Percentiles rank a stretch among this genome's conserved stretches.
Evolutionary conservation across 352 stramenopile species (phyloP).

Genomic region (Thraustotheca clavata): DNA sequence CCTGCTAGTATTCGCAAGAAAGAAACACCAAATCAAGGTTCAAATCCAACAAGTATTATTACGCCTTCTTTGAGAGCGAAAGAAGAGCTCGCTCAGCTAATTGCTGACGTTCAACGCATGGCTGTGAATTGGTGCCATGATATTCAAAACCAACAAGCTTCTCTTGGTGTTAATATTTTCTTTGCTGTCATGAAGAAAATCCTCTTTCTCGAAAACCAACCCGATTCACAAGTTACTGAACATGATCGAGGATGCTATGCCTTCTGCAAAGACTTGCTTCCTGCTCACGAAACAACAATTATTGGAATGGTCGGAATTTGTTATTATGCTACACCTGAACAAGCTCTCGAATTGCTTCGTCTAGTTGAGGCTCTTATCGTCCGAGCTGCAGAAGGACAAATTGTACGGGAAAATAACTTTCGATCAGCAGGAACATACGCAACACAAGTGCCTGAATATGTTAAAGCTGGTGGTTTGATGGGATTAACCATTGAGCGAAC

Average conservation of each 20-base stretch:
- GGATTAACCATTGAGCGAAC: conserved; percentile 53
- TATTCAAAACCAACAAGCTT: conserved; percentile 56
- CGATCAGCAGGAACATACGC: conserved; percentile 37
- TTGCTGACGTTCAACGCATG: conserved; percentile 65
- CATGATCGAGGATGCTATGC: conserved; percentile 80
- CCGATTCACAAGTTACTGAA: conserved; percentile 52
- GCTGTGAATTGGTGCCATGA: conserved; percentile 61
- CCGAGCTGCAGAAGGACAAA: conserved; percentile 64
- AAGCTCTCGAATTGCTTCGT: conserved; percentile 60
- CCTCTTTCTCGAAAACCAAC: conserved; percentile 70
- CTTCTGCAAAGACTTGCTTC: conserved; percentile 75
- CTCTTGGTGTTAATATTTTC: conserved; percentile 75
- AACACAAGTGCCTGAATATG: conserved; percentile 47
- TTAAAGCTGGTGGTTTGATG: conserved; percentile 48
- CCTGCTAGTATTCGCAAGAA: conserved; percentile 17
- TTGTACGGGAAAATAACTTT: conserved; percentile 61
- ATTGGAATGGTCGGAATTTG: conserved; percentile 48
- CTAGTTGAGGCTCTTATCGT: conserved; percentile 72
- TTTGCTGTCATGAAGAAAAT: conserved; percentile 73
- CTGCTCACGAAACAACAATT: conserved; percentile 64
- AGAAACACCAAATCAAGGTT: conserved; percentile 19
- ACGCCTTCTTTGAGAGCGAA: conserved; percentile 64
- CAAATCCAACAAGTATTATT: conserved; percentile 27
- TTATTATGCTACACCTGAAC: conserved; percentile 44
- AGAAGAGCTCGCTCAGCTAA: conserved; percentile 72